Conservation (phyloP, 805 yeast genomes). For the Kurtzmaniella cleridarum region DNA sequence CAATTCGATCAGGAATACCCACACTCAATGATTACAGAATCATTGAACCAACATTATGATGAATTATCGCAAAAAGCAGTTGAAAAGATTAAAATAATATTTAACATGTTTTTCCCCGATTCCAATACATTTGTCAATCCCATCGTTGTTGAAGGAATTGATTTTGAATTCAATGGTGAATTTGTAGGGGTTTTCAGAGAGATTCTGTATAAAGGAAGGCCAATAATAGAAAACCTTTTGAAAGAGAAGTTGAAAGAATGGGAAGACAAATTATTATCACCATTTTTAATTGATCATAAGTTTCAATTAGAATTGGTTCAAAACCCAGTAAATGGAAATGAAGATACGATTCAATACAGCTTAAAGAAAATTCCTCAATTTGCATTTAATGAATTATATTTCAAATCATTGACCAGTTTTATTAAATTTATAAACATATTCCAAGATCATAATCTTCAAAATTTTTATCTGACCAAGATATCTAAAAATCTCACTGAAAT, state of each 20-base stretch:
- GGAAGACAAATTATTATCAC: slow-evolving; percentile 8
- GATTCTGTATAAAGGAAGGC: neutral
- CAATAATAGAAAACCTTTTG: slow-evolving; percentile 4
- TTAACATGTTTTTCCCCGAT: slow-evolving; percentile 1
- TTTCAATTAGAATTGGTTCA: neutral
- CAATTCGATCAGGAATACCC: slow-evolving; percentile 8
- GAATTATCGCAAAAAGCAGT: neutral
- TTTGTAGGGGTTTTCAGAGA: slow-evolving; percentile 1
- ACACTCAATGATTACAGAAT: neutral
- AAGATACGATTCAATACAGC: neutral
- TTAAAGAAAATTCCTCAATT: neutral
- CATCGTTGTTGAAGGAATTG: slow-evolving; percentile 1
- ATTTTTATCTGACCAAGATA: slow-evolving; percentile 21
- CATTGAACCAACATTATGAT: neutral
- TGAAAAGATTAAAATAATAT: neutral
- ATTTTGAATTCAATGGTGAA: slow-evolving; percentile 3
- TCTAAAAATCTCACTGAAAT: slow-evolving; percentile 22
- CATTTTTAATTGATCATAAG: neutral
- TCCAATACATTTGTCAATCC: slow-evolving; percentile 2
- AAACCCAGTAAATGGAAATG: neutral
- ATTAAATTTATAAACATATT: slow-evolving; percentile 25
- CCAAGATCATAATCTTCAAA: slow-evolving; percentile 16
- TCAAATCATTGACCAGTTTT: slow-evolving; percentile 21
- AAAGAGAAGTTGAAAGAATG: slow-evolving; percentile 8
- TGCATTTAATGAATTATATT: slow-evolving; percentile 5